Evolutionary conservation across 1,139 yeast genomes (phyloP), one percentile per base, ranked within the genome.

Genomic region (Hyphopichia wangnamkhiaoensis): DNA sequence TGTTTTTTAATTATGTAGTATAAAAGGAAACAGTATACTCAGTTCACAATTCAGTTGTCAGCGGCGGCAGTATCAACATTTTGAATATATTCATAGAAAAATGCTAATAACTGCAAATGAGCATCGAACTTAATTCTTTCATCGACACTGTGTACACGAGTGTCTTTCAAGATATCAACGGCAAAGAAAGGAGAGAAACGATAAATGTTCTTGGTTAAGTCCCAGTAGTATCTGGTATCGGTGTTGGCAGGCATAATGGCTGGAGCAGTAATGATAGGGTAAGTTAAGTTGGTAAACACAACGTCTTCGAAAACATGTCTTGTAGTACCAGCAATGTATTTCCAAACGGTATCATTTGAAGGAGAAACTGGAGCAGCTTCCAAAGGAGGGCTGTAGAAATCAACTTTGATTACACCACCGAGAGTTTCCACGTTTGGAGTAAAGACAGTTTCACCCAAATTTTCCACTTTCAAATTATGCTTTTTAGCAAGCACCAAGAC

Each of bases 141-240:
- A 45, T 72, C 69, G 28, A 71, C 75, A 44, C 73, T 64, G 47
- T 72, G 77, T 37, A 64, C 49, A 37, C 59, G 50, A 27, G 46
- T 49, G 14, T 52, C 60, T 20, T 42, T 44, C 34, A 60, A 37
- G n/a, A 46, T 19, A 35, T 54, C 53, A 15, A 33, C 33, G 15
- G 47, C 49, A 24, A 50, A 50, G 37, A 50, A 48, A 17, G 84
- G 86, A 15, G 74, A 57, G 59, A 74, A 83, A 51, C 96, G 75
- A 69, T 74, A 87, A 43, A 90, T 86, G 56, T 85, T 79, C 39
- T 71, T 68, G n/a, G 90, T 77, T 55, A 89, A 69, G 37, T 70
- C 62, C 91, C 94, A 86, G 64, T 85, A 88, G 56, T 79, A 76
- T 55, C 79, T 76, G 7, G 96, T 88, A 58, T 89, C 96, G 2